Evolutionary conservation across 179 eudicot species (phyloP).

Genomic region (Spinacia oleracea): DNA sequence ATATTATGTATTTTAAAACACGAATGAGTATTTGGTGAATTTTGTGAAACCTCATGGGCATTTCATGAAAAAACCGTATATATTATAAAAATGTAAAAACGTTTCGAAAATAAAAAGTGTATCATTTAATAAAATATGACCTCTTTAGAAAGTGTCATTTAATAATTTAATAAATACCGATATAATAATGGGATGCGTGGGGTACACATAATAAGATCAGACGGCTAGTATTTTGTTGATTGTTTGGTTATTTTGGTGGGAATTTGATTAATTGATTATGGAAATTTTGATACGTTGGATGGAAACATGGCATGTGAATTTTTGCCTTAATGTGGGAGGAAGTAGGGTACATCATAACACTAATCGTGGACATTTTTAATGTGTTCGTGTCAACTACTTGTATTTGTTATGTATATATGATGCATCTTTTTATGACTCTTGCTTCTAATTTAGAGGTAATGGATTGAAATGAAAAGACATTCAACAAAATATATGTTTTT

Average conservation of each 20-base stretch:
- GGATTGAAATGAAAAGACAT: too few relatives aligned
- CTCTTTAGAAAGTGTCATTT: too few relatives aligned
- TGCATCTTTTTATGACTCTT: neutral
- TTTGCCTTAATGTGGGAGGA: conserved; percentile 33
- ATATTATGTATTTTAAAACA: too few relatives aligned
- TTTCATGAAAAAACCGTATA: too few relatives aligned
- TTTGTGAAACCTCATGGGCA: too few relatives aligned
- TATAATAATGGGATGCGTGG: conserved; percentile 32
- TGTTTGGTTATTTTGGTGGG: conserved; percentile 40
- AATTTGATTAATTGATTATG: conserved; percentile 14
- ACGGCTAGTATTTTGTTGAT: conserved; percentile 29
- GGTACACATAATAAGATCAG: conserved; percentile 29
- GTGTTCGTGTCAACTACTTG: conserved; percentile 1
- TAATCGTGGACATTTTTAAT: conserved; percentile 17
- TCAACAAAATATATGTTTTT: too few relatives aligned
- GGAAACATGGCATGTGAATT: conserved; percentile 65
- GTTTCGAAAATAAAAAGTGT: too few relatives aligned
- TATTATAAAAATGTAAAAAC: too few relatives aligned
- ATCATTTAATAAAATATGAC: too few relatives aligned
- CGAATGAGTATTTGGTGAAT: too few relatives aligned
- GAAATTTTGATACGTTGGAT: conserved; percentile 42
- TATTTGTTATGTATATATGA: neutral
- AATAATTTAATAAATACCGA: too few relatives aligned
- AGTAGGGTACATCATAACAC: conserved; percentile 12
- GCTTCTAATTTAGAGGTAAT: neutral